A percentile compares a stretch with the other conserved stretches of the same genome.
phyloP scores from a whole-genome alignment of 2,329 filamentous ascomycete genomes.

The Coniochaeta hoffmannii region DNA sequence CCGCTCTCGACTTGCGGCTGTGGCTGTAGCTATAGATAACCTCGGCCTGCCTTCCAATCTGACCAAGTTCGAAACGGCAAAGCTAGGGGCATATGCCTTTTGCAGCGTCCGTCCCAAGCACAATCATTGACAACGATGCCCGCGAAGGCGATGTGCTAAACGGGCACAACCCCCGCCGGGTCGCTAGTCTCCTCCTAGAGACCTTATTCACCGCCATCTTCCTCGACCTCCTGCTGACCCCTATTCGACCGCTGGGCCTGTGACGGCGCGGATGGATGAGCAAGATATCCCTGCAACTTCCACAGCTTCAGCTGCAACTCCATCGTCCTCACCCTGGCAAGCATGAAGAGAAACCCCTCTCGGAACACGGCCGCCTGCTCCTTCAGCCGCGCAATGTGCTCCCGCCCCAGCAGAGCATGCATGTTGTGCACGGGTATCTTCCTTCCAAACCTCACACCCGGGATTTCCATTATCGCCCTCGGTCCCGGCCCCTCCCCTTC shows the following conservation, averaged over 20 bases:
- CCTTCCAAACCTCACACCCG: conserved; percentile 21
- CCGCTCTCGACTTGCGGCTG: too few relatives aligned
- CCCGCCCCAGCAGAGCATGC: conserved; percentile 38
- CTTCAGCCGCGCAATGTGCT: conserved; percentile 33
- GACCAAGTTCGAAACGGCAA: too few relatives aligned
- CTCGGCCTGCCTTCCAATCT: too few relatives aligned
- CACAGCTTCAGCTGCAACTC: conserved; percentile 45
- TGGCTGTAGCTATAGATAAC: too few relatives aligned
- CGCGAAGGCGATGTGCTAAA: too few relatives aligned
- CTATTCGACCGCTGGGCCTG: not conserved
- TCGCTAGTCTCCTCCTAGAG: not conserved
- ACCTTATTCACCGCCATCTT: not conserved
- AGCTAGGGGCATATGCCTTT: too few relatives aligned
- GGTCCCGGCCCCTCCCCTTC: conserved; percentile 19
- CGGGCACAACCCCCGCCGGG: too few relatives aligned
- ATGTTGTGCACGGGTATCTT: conserved; percentile 48
- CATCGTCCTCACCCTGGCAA: conserved; percentile 33
- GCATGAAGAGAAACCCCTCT: conserved; percentile 32
- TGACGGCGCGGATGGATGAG: not conserved
- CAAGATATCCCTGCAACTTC: conserved; percentile 50
- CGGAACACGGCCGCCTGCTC: conserved; percentile 24
- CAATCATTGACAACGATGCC: too few relatives aligned
- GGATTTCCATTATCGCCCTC: conserved; percentile 38
- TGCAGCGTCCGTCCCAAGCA: too few relatives aligned
- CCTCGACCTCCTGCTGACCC: not conserved